These are phyloP conservation scores for Monosporozyma unispora DNA, from an alignment of 805 yeast species.

Conservation along the genomic window DNA sequence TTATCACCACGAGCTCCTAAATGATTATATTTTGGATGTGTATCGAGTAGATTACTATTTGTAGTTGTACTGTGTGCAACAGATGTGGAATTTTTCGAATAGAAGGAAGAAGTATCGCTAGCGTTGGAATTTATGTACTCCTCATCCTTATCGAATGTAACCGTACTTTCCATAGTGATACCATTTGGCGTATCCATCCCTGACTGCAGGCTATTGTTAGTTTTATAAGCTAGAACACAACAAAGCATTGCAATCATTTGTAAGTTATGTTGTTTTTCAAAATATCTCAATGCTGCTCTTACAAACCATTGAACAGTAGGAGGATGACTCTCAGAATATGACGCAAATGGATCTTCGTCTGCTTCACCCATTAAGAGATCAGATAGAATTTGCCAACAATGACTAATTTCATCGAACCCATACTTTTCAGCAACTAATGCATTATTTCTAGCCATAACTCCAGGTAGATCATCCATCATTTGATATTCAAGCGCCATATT, in stretches of 20 bases:
- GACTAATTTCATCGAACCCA: conserved; percentile 55
- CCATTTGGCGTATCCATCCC: neutral
- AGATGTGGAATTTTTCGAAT: neutral
- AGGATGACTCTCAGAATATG: conserved; percentile 76
- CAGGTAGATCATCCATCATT: conserved; percentile 55
- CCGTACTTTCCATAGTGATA: conserved; percentile 11
- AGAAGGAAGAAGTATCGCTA: neutral
- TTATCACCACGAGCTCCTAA: conserved; percentile 6
- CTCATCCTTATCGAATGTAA: conserved; percentile 13
- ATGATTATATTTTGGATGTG: conserved; percentile 1
- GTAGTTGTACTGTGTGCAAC: neutral
- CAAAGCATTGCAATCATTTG: conserved; percentile 90
- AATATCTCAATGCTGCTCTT: conserved; percentile 50
- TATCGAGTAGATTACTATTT: neutral
- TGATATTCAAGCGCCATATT: conserved; percentile 62
- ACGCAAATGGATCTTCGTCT: conserved; percentile 26
- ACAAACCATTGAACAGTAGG: conserved; percentile 64
- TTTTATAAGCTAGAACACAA: conserved; percentile 43
- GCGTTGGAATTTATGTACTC: neutral
- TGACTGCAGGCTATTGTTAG: neutral
- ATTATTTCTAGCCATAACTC: conserved; percentile 57
- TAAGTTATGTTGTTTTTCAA: conserved; percentile 54
- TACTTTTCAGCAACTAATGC: conserved; percentile 56
- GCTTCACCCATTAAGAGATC: conserved; percentile 27
- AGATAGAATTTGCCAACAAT: conserved; percentile 62